Evolutionary conservation across 352 stramenopile genomes (phyloP).

Genomic region (Globisporangium recalcitrans): DNA sequence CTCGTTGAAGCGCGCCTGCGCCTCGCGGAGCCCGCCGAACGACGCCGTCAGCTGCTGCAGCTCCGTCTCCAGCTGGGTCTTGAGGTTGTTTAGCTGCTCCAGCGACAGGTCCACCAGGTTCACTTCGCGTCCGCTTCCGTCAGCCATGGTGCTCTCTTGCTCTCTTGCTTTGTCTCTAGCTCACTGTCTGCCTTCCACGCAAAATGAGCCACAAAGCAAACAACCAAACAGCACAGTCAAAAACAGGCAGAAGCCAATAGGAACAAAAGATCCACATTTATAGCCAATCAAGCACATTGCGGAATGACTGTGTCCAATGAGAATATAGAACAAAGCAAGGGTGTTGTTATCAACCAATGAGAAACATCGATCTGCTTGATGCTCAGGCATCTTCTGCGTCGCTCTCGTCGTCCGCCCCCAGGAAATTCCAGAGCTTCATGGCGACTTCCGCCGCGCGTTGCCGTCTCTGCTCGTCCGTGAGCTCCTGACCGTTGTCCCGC

Average conservation of each 20-base stretch:
- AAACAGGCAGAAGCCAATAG: neutral
- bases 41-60: constrained; percentile 70
- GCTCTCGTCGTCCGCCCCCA: constrained; percentile 44
- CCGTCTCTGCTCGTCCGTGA: constrained; percentile 60
- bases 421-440: constrained; percentile 70
- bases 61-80: constrained; percentile 85
- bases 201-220: constrained; percentile 8
- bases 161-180: constrained; percentile 4
- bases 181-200: neutral
- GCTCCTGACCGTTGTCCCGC: constrained; percentile 40
- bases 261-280: neutral
- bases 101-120: constrained; percentile 88
- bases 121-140: constrained; percentile 37
- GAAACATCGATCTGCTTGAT: constrained; percentile 1
- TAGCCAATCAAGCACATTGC: neutral
- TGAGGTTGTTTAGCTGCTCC: constrained; percentile 91
- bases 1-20: constrained; percentile 71
- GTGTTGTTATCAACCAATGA: constrained; percentile 6
- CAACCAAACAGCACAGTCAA: neutral
- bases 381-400: constrained; percentile 28
- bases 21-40: constrained; percentile 66
- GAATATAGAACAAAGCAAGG: neutral
- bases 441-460: constrained; percentile 66
- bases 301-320: neutral
- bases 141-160: constrained; percentile 30